Evolutionary conservation across 768 basidiomycete species (phyloP), one percentile per base, ranked within the genome.

Genomic region (Multifurca ochricompacta): DNA sequence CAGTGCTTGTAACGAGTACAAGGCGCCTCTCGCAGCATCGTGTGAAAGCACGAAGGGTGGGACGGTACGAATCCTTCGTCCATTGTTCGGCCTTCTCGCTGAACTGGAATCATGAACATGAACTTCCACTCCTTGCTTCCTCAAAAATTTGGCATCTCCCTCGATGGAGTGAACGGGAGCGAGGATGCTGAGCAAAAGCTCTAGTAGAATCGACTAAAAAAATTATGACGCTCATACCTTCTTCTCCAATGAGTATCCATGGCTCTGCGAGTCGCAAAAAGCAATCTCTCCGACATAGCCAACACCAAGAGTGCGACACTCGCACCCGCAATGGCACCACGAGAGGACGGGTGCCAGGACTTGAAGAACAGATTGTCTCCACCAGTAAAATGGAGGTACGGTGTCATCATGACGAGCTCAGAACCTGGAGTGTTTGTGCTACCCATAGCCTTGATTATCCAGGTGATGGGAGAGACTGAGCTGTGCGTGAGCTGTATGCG

Each of bases 241-340:
- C 68, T 67, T 37, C 66, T 70, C 87, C 90, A 92, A 44, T 76
- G 70, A 0, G 63, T 66, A 61, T 83, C 79, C 53, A 81, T 70
- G 8, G 72, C 67, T 25, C 73, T 70, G 16, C 85, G 73, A 51
- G 76, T 69, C 0, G 82, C 84, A 16, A 77, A 66, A 39, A 94
- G 67, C 68, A 79, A 82, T 58, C 91, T 74, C 45, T 92, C 89
- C 34, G 85, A 70, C 9, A 91, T 62, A 6, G 82, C 81, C 31
- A 93, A 71, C 31, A 85, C 34, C 62, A 85, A 72, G 19, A 94
- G 71, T 0, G 77, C 82, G 52, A 94, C 74, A 64, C 83, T 87
- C 35, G 89, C 83, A 0, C 87, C 91, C 19, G 78, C 79, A 32
- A 90, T 77, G 0, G 85, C 82, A 19, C 86, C 90, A 6, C 71